Percentiles rank a stretch among this genome's conserved stretches.
Evolutionary conservation across 345 rosid species (phyloP).

Genomic region (Citrus trifoliata): DNA sequence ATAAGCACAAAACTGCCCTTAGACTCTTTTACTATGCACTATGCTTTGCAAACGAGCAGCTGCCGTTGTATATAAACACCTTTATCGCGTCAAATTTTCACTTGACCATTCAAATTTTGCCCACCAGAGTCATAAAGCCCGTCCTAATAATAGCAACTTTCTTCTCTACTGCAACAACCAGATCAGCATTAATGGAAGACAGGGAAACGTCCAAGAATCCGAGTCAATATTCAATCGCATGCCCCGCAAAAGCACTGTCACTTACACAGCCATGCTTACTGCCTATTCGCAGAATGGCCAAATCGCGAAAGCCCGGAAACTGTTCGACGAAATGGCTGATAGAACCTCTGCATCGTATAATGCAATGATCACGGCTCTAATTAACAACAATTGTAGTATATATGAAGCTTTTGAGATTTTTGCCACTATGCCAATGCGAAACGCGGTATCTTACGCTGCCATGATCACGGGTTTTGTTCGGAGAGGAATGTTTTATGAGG

Average conservation of each 20-base stretch:
- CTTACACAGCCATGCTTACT: slow-evolving; percentile 82
- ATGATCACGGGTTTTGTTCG: slow-evolving; percentile 70
- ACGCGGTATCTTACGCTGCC: slow-evolving; percentile 58
- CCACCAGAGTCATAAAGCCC: neutral
- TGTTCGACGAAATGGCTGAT: slow-evolving; percentile 71
- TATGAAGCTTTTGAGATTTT: slow-evolving; percentile 46
- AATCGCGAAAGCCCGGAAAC: slow-evolving; percentile 43
- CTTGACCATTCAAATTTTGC: neutral
- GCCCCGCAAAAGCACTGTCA: slow-evolving; percentile 51
- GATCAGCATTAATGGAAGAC: slow-evolving; percentile 59
- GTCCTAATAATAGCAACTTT: slow-evolving; percentile 17
- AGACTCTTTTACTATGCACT: neutral
- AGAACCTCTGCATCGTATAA: slow-evolving; percentile 59
- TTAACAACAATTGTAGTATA: slow-evolving; percentile 41
- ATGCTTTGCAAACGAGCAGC: slow-evolving; percentile 10
- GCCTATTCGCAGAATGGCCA: slow-evolving; percentile 57
- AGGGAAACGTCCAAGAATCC: slow-evolving; percentile 48
- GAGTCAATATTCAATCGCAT: slow-evolving; percentile 58
- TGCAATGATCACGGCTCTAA: slow-evolving; percentile 74
- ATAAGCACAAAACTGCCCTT: neutral
- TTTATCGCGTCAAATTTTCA: neutral
- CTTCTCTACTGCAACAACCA: slow-evolving; percentile 55
- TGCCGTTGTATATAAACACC: neutral
- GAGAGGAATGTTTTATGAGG: slow-evolving; percentile 55
- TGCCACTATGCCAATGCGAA: slow-evolving; percentile 37